Evolutionary conservation across 2,329 filamentous ascomycete species (phyloP).

Genomic region (Dryadomyces quercus-mongolicae): DNA sequence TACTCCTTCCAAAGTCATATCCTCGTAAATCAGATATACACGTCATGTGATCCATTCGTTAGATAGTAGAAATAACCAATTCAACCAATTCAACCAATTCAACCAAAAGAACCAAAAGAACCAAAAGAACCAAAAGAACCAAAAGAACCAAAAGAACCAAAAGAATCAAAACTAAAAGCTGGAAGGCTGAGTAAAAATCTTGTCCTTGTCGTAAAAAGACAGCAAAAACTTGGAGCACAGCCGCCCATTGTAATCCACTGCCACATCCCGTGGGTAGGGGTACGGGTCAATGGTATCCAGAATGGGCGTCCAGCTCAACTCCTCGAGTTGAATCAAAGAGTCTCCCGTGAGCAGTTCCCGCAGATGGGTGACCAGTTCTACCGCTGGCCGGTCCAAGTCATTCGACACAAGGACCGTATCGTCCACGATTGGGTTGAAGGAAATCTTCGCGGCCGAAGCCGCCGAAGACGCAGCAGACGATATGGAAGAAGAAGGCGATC

Average conservation of each 20-base stretch:
- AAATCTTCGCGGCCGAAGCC: slow-evolving; percentile 13
- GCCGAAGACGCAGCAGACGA: slow-evolving; percentile 1
- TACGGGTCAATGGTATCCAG: slow-evolving; percentile 31
- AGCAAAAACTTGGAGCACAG: slow-evolving; percentile 41
- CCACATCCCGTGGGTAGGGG: slow-evolving; percentile 33
- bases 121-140: no score
- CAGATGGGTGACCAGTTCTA: slow-evolving; percentile 32
- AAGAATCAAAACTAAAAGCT: not conserved
- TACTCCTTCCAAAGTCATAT: no score
- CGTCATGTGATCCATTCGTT: not conserved
- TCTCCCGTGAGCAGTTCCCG: slow-evolving; percentile 28
- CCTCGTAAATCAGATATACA: no score
- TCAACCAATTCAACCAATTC: not conserved
- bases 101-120: no score
- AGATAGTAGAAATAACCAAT: not conserved
- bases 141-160: no score
- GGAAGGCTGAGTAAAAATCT: slow-evolving; percentile 5
- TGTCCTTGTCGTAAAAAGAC: slow-evolving; percentile 27
- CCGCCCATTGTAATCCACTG: slow-evolving; percentile 38
- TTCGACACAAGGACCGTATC: slow-evolving; percentile 25
- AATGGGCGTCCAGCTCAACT: slow-evolving; percentile 31
- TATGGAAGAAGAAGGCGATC: not conserved
- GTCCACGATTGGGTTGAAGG: slow-evolving; percentile 45
- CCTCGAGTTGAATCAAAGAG: slow-evolving; percentile 1
- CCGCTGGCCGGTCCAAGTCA: slow-evolving; percentile 33